Evolutionary conservation across 345 rosid species (phyloP), one percentile per base, ranked within the genome.

Genomic region (Eucalyptus cloeziana): DNA sequence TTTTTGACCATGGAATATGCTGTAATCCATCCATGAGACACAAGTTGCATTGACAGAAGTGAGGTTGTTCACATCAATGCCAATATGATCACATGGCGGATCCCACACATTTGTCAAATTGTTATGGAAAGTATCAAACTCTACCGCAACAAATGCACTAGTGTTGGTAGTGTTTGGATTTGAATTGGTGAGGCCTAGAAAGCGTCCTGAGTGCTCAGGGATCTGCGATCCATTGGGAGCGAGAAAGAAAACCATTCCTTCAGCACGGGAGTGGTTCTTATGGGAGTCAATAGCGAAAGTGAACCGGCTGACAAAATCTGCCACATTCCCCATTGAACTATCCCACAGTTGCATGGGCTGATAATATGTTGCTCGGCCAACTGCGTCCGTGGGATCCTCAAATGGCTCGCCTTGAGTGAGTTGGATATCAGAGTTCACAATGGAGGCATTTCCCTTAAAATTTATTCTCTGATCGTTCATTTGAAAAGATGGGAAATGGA

Each of bases 231-330:
- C 88, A 22, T 56, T 52, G 7, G 90, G 86, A 37, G 86, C 89
- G 2, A 91, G 86, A 71, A 91, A 87, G 56, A 91, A 91, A 17
- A 80, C 89, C 9, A 91, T n/a, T 22, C 90, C 92, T 14, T 87
- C 88, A 7, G 89, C 89, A 13, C 25, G 49, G 31, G 8, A 5
- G 3, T 60, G 4, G 5, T 49, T 22, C 7, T 37, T 58, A 25
- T 31, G 10, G 21, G 88, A 83, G 16, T 79, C 27, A 7, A 92
- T 85, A 9, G 31, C 37, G 50, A 92, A 90, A 21, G 92, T 87
- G 71, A 92, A 92, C 27, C 13, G 27, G 27, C 91, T 91, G 56
- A 25, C 76, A 90, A 91, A 91, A 83, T 90, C 88, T 58, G 91
- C 11, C 71, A 87, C 86, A n/a, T 87, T 88, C 45, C 90, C 51